phyloP scores from a whole-genome alignment of 352 stramenopile genomes.

The Phytopythium boreale region DNA sequence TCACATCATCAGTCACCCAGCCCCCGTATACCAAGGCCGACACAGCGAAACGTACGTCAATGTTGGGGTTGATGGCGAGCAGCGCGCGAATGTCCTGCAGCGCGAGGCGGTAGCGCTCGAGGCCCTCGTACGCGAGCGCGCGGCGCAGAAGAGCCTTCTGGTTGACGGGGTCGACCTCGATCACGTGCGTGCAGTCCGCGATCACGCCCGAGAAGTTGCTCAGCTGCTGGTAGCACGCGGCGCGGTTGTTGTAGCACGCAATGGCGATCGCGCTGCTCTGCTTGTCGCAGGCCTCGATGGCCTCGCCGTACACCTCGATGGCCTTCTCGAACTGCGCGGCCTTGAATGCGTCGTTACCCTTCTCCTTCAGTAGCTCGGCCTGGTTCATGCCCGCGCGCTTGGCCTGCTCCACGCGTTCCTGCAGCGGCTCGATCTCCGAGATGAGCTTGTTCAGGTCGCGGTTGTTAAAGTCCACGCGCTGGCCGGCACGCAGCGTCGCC shows the following conservation, averaged over 20 bases:
- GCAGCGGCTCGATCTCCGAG: slow-evolving; percentile 78
- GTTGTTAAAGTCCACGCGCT: slow-evolving; percentile 85
- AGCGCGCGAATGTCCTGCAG: slow-evolving; percentile 87
- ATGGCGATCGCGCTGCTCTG: slow-evolving; percentile 79
- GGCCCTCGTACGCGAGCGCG: slow-evolving; percentile 93
- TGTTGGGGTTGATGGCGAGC: slow-evolving; percentile 84
- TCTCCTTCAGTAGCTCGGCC: slow-evolving; percentile 91
- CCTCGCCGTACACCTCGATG: slow-evolving; percentile 92
- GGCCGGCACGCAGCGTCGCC: slow-evolving; percentile 63
- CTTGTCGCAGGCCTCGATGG: slow-evolving; percentile 81
- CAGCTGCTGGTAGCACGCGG: slow-evolving; percentile 96
- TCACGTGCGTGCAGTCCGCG: slow-evolving; percentile 92
- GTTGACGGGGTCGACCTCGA: slow-evolving; percentile 93
- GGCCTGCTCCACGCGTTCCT: slow-evolving; percentile 55
- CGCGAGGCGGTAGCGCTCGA: slow-evolving; percentile 92
- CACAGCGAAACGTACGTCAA: slow-evolving; percentile 54
- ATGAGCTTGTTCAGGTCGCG: slow-evolving; percentile 80
- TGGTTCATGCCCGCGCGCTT: slow-evolving; percentile 71
- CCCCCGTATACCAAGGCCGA: no score
- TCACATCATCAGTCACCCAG: not conserved
- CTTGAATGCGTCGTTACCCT: slow-evolving; percentile 94
- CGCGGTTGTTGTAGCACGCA: slow-evolving; percentile 94
- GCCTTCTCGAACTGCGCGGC: slow-evolving; percentile 86
- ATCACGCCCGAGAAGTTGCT: slow-evolving; percentile 96
- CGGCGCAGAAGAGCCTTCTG: slow-evolving; percentile 94